Evolutionary conservation across 441 rosid genomes (phyloP), one percentile per base, ranked within the genome.

Genomic region (Rhodomyrtus psidioides): DNA sequence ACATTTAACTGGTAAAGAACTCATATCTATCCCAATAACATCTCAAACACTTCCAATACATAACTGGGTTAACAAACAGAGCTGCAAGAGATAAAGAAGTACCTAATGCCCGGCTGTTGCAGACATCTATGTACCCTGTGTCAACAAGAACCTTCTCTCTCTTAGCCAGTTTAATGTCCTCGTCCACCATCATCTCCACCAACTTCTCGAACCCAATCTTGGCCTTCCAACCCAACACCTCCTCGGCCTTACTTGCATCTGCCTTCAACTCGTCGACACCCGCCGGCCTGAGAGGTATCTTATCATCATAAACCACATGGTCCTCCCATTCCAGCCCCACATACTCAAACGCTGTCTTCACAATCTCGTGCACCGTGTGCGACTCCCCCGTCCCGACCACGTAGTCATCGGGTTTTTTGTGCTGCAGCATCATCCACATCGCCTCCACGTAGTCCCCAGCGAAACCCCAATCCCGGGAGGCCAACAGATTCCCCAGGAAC

Each of bases 341-440:
- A 54, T 93, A 93, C 79, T 96, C 96, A 88, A 96, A 97, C 3
- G 99, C 95, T 83, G 90, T 95, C 58, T 94, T 93, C 82, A 97
- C 85, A 86, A 97, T 95, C 89, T 97, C 98, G 90, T 94, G 94
- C 86, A 96, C 98, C 21, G 97, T 92, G 75, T 97, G 99, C 46
- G 97, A 91, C 76, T 97, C 97, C 94, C 94, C 98, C 15, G 99
- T 97, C 23, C 97, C 99, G 59, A 97, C 98, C 75, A 97, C 98
- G 85, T 96, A 97, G 86, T 96, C 98, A 27, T 94, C 97, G 1
- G 98, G 94, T 88, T 94, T 94, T 90, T 94, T 97, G 57, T 95
- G 96, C 91, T 97, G 99, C 87, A 97, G 83, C 99, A 97, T 96
- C 95, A 95, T 81, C 98, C 97, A 96, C 98, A 96, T 94, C 19